These are phyloP conservation scores for Trypanosoma mega DNA, from an alignment of 208 protist species.

Conservation along the genomic window DNA sequence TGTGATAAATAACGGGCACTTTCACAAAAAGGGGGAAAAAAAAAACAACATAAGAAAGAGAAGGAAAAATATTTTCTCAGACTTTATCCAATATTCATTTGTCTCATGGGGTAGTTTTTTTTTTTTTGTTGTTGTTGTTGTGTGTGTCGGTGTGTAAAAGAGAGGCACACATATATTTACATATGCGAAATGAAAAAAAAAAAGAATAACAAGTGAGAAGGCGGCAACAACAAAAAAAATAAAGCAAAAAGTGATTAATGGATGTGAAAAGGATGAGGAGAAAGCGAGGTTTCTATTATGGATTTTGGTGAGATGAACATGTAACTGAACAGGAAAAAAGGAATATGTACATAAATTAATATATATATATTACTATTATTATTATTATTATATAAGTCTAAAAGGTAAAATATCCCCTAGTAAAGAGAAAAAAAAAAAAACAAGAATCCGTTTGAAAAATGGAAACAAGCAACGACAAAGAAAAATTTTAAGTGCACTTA, in stretches of 20 bases:
- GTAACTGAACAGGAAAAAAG: too few relatives aligned
- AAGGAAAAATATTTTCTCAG: neutral
- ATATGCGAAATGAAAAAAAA: neutral
- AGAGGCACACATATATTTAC: neutral
- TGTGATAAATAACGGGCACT: too few relatives aligned
- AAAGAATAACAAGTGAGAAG: neutral
- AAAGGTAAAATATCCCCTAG: too few relatives aligned
- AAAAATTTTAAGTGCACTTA: neutral
- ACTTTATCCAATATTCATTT: neutral
- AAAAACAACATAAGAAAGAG: neutral
- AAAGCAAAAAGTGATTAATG: neutral
- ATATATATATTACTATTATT: constrained; percentile 4
- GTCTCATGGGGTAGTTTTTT: too few relatives aligned
- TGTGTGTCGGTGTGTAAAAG: neutral
- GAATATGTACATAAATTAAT: neutral
- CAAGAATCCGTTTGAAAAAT: too few relatives aligned
- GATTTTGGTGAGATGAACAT: too few relatives aligned
- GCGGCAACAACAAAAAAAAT: neutral
- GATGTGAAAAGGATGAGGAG: neutral
- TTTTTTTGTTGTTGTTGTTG: neutral
- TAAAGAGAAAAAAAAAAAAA: too few relatives aligned
- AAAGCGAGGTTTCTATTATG: too few relatives aligned
- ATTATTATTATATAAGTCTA: too few relatives aligned
- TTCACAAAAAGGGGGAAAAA: neutral
- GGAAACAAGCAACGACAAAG: neutral